These are phyloP conservation scores for Scutellaria minor DNA, from an alignment of 257 asterid genomes.

Conservation along the genomic window DNA sequence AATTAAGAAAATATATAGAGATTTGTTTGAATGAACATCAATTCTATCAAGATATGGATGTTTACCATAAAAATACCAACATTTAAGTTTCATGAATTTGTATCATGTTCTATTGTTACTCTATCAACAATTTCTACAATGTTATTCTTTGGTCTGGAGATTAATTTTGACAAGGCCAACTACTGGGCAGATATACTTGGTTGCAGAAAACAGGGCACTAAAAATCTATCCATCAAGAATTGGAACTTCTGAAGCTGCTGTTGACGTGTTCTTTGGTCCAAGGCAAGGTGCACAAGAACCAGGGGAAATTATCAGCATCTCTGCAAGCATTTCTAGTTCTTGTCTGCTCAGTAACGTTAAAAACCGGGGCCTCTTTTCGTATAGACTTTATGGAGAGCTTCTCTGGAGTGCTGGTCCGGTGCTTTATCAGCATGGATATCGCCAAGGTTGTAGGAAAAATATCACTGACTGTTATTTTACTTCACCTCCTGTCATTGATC, in stretches of 20 bases:
- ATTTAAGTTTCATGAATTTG: no score
- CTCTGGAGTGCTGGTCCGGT: constrained; percentile 90
- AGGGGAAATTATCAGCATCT: constrained; percentile 74
- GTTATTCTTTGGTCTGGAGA: not conserved
- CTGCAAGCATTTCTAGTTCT: constrained; percentile 74
- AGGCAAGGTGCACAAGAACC: constrained; percentile 42
- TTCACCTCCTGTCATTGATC: constrained; percentile 81
- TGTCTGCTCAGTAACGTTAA: constrained; percentile 62
- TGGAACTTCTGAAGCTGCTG: constrained; percentile 54
- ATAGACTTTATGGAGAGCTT: constrained; percentile 61
- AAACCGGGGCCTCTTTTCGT: constrained; percentile 78
- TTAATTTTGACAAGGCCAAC: constrained; percentile 25
- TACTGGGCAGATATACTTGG: constrained; percentile 78
- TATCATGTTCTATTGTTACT: no score
- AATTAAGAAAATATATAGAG: no score
- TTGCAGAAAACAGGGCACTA: constrained; percentile 81
- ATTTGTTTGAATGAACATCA: no score
- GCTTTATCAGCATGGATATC: constrained; percentile 77
- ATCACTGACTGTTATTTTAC: constrained; percentile 68
- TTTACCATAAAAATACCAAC: no score
- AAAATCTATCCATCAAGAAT: constrained; percentile 58
- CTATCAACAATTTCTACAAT: no score
- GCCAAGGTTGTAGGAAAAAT: constrained; percentile 82
- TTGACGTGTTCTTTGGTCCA: constrained; percentile 71
- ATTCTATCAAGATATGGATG: no score